phyloP scores from a whole-genome alignment of 2,329 filamentous ascomycete species.

The Penicillium sp. region DNA sequence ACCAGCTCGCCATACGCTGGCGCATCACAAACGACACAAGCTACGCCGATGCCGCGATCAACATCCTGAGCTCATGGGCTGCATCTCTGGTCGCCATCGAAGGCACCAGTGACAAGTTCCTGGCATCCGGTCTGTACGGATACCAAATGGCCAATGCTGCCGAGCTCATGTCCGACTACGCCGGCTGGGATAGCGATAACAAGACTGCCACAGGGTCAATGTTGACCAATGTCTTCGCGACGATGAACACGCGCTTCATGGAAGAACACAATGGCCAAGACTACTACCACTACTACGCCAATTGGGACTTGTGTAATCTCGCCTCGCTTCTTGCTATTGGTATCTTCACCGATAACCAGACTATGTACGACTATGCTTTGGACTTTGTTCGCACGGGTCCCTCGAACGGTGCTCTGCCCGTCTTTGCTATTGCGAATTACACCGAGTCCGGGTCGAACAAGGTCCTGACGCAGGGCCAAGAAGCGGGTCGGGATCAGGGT shows the following conservation, averaged over 20 bases:
- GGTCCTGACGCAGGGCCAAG: slow-evolving; percentile 42
- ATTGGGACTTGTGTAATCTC: slow-evolving; percentile 52
- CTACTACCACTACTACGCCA: slow-evolving; percentile 43
- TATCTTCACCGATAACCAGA: slow-evolving; percentile 46
- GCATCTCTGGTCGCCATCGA: slow-evolving; percentile 35
- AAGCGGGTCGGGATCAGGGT: slow-evolving; percentile 50
- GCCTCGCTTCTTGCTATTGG: slow-evolving; percentile 46
- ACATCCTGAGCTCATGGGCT: slow-evolving; percentile 45
- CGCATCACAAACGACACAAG: slow-evolving; percentile 39
- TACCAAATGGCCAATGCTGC: slow-evolving; percentile 52
- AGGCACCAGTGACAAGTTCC: slow-evolving; percentile 41
- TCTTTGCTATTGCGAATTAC: slow-evolving; percentile 14
- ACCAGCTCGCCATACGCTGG: slow-evolving; percentile 46
- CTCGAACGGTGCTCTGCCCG: slow-evolving; percentile 35
- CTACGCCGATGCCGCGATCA: slow-evolving; percentile 41
- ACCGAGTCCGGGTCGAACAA: slow-evolving; percentile 25
- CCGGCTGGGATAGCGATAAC: slow-evolving; percentile 31
- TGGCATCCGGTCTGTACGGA: slow-evolving; percentile 49
- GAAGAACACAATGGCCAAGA: slow-evolving; percentile 38
- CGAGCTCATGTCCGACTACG: slow-evolving; percentile 45
- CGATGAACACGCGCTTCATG: slow-evolving; percentile 44
- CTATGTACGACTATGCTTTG: slow-evolving; percentile 43
- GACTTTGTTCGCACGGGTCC: slow-evolving; percentile 45
- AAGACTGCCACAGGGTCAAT: slow-evolving; percentile 30
- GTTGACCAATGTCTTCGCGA: slow-evolving; percentile 42